Evolutionary conservation across 495 filamentous ascomycete species (phyloP).

Genomic region (Aspergillus avenaceus): DNA sequence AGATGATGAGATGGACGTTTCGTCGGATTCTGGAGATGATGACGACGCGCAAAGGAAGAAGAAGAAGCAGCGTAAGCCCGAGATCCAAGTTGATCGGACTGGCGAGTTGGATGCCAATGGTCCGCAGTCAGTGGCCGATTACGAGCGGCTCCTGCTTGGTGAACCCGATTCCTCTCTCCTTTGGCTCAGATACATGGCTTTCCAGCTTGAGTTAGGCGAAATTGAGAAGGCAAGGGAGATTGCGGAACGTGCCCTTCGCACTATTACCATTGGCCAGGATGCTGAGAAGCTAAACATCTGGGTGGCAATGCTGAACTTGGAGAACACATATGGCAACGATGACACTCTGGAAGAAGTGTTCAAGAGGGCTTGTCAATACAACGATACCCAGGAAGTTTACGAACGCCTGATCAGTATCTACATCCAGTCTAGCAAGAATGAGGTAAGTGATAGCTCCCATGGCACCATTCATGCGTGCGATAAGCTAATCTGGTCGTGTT

Average conservation of each 20-base stretch:
- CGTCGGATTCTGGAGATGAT: slow-evolving; percentile 46
- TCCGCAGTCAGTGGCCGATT: slow-evolving; percentile 87
- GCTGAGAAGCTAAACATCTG: slow-evolving; percentile 91
- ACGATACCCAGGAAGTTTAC: slow-evolving; percentile 85
- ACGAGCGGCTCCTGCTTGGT: slow-evolving; percentile 86
- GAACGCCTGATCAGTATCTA: slow-evolving; percentile 89
- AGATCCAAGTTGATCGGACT: slow-evolving; percentile 81
- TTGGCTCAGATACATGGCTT: slow-evolving; percentile 96
- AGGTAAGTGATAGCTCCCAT: slow-evolving; percentile 35
- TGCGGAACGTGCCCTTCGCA: slow-evolving; percentile 82
- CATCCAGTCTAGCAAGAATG: slow-evolving; percentile 80
- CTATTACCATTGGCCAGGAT: slow-evolving; percentile 82
- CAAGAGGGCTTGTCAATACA: slow-evolving; percentile 89
- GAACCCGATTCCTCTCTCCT: slow-evolving; percentile 84
- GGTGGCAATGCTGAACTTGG: slow-evolving; percentile 89
- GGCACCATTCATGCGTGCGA: not conserved
- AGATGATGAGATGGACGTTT: slow-evolving; percentile 40
- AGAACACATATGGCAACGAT: slow-evolving; percentile 83
- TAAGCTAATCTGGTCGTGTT: too few species aligned
- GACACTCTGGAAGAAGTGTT: slow-evolving; percentile 85
- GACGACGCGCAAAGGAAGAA: slow-evolving; percentile 56
- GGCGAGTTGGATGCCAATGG: slow-evolving; percentile 84
- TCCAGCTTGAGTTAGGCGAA: slow-evolving; percentile 89
- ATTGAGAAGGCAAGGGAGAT: slow-evolving; percentile 79
- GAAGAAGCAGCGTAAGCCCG: slow-evolving; percentile 73